phyloP scores from a whole-genome alignment of 768 basidiomycete species.

The Rhizopogon vulgaris region DNA sequence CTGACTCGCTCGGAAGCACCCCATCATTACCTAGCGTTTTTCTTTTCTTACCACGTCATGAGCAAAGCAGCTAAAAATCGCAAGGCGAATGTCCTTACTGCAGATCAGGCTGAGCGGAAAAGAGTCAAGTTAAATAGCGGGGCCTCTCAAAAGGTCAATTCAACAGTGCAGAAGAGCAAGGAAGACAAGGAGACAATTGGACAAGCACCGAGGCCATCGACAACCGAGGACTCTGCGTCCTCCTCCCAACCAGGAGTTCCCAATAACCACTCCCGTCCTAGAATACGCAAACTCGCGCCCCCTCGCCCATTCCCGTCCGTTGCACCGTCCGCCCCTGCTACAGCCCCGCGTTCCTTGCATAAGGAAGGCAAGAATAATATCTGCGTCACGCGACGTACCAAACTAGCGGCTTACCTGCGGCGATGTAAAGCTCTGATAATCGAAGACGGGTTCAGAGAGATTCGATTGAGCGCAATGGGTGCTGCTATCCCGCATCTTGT shows the following conservation, averaged over 20 bases:
- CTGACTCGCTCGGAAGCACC: not conserved
- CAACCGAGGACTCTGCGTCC: not conserved
- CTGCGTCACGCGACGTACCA: slow-evolving; percentile 72
- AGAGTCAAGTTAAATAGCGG: not conserved
- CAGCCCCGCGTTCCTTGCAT: slow-evolving; percentile 74
- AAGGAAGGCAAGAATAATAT: slow-evolving; percentile 78
- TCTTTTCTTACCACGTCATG: not conserved
- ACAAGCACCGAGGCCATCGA: not conserved
- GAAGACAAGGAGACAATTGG: not conserved
- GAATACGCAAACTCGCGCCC: slow-evolving; percentile 63
- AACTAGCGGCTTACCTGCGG: slow-evolving; percentile 66
- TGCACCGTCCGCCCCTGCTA: slow-evolving; percentile 66
- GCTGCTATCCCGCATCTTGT: slow-evolving; percentile 83
- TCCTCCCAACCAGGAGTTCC: not conserved
- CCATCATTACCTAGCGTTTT: too few relatives aligned
- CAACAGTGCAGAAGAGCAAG: not conserved
- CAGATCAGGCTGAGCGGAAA: not conserved
- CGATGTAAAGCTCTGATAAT: slow-evolving; percentile 70
- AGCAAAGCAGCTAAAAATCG: not conserved
- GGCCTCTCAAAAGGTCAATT: not conserved
- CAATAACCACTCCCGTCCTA: slow-evolving; percentile 15
- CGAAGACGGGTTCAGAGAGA: slow-evolving; percentile 72
- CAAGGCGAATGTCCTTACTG: not conserved
- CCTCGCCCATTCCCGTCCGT: slow-evolving; percentile 74
- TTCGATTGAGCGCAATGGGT: slow-evolving; percentile 79